phyloP scores from a whole-genome alignment of 2,329 filamentous ascomycete genomes.

The Stagonosporopsis vannaccii region DNA sequence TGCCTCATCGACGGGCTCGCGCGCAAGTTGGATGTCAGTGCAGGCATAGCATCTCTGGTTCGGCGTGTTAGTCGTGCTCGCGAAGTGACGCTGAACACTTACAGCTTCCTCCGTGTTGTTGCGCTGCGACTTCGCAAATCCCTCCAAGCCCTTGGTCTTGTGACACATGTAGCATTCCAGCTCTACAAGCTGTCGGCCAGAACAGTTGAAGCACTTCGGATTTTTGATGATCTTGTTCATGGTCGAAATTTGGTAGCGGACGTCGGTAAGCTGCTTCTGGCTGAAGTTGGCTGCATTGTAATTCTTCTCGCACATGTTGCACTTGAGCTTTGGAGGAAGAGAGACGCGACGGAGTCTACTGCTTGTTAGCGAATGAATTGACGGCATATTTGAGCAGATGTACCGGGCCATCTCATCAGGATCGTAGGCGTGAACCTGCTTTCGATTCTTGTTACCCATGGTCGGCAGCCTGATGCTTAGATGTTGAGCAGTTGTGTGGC shows the following conservation, averaged over 20 bases:
- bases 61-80: conserved; percentile 20
- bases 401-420: conserved; percentile 25
- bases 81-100: conserved; percentile 31
- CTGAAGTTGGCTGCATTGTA: conserved; percentile 53
- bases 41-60: conserved; percentile 45
- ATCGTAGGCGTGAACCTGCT: conserved; percentile 16
- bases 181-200: conserved; percentile 54
- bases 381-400: neutral
- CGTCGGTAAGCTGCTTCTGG: conserved; percentile 55
- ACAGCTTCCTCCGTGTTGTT: conserved; percentile 56
- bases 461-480: neutral
- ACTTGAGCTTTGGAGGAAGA: conserved; percentile 51
- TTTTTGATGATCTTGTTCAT: conserved; percentile 24
- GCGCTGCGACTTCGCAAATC: conserved; percentile 60
- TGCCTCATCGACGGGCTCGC: conserved; percentile 36
- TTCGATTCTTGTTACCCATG: neutral
- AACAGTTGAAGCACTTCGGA: conserved; percentile 56
- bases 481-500: neutral
- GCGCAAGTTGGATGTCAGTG: conserved; percentile 33
- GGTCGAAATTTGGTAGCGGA: conserved; percentile 27
- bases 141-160: conserved; percentile 55
- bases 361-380: neutral
- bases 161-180: conserved; percentile 59
- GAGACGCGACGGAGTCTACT: conserved; percentile 29
- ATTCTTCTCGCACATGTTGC: conserved; percentile 55